Evolutionary conservation across 2,329 filamentous ascomycete species (phyloP).

Genomic region (Monilinia fructigena): DNA sequence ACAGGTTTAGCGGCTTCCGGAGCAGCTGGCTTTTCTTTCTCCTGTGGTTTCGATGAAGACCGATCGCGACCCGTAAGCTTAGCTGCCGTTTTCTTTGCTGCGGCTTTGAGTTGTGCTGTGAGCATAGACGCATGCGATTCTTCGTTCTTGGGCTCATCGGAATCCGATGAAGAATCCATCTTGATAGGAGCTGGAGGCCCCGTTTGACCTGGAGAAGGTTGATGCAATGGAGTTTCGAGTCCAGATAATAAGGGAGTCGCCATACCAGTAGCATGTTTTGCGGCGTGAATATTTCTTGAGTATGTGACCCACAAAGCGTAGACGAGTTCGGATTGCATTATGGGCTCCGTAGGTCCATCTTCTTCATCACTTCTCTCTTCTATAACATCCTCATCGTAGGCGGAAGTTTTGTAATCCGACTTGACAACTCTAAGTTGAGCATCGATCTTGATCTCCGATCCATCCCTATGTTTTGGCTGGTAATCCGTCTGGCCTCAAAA

Average conservation of each 20-base stretch:
- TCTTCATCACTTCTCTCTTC: constrained; percentile 60
- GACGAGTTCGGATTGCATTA: constrained; percentile 70
- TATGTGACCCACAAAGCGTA: constrained; percentile 98
- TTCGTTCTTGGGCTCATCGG: constrained; percentile 46
- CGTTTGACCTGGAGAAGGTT: constrained; percentile 75
- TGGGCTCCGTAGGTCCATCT: constrained; percentile 44
- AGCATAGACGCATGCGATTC: constrained; percentile 49
- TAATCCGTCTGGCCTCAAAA: constrained; percentile 80
- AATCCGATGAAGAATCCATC: constrained; percentile 50
- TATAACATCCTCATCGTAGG: constrained; percentile 62
- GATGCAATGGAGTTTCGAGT: constrained; percentile 68
- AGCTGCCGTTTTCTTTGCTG: constrained; percentile 54
- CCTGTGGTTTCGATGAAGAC: constrained; percentile 37
- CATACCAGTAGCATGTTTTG: constrained; percentile 58
- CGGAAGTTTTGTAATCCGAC: constrained; percentile 69
- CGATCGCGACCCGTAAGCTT: constrained; percentile 48
- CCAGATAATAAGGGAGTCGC: constrained; percentile 65
- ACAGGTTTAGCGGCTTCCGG: constrained; percentile 42
- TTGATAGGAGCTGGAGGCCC: constrained; percentile 57
- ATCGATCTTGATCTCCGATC: constrained; percentile 88
- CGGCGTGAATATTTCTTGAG: constrained; percentile 84
- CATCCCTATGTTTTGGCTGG: constrained; percentile 85
- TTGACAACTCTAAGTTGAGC: constrained; percentile 96
- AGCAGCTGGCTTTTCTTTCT: constrained; percentile 39
- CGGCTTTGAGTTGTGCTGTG: constrained; percentile 57